Conservation (phyloP, 495 filamentous ascomycete genomes). For the Cenococcum geophilum region DNA sequence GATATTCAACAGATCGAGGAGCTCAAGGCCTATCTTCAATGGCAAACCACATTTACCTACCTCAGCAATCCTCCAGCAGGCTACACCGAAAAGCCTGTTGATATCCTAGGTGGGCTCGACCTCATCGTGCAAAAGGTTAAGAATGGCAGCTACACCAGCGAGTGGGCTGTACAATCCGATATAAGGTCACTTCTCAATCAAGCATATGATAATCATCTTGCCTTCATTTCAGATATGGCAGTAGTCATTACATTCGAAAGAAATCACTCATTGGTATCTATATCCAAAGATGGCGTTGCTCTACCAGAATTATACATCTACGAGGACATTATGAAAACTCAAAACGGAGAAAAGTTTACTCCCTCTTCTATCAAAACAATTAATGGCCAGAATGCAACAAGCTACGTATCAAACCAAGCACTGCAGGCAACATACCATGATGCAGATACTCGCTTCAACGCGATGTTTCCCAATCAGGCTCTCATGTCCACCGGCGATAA, state of each 20-base stretch:
- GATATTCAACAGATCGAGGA: slow-evolving; percentile 42
- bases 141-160: slow-evolving; percentile 41
- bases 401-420: slow-evolving; percentile 35
- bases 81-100: slow-evolving; percentile 44
- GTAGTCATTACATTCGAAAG: slow-evolving; percentile 20
- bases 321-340: slow-evolving; percentile 11
- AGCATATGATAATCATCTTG: slow-evolving; percentile 46
- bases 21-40: slow-evolving; percentile 42
- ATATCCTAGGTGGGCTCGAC: slow-evolving; percentile 42
- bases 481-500: background rate
- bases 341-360: slow-evolving; percentile 10
- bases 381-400: slow-evolving; percentile 39
- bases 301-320: slow-evolving; percentile 27
- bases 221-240: slow-evolving; percentile 32
- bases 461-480: slow-evolving; percentile 42
- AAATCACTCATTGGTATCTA: slow-evolving; percentile 18
- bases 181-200: slow-evolving; percentile 39
- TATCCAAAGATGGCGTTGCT: slow-evolving; percentile 22
- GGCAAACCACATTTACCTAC: slow-evolving; percentile 43
- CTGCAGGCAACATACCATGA: slow-evolving; percentile 39
- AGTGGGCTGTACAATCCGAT: slow-evolving; percentile 42
- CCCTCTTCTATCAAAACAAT: slow-evolving; percentile 29
- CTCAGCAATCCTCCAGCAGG: slow-evolving; percentile 41
- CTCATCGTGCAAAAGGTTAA: slow-evolving; percentile 36
- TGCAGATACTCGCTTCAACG: slow-evolving; percentile 47